Evolutionary conservation across 345 rosid species (phyloP).

Genomic region (Murraya paniculata): DNA sequence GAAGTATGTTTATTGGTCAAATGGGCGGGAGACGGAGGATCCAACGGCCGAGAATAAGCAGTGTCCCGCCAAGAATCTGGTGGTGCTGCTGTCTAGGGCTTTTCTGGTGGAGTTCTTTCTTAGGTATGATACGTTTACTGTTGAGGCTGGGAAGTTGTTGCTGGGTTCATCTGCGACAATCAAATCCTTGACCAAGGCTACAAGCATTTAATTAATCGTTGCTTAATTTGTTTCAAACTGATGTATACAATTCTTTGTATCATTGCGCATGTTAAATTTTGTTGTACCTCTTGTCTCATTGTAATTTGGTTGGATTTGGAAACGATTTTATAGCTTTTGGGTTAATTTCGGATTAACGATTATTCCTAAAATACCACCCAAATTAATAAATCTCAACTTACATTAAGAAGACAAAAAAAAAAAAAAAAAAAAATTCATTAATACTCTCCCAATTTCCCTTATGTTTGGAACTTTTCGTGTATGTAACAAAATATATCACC

Average conservation of each 20-base stretch:
- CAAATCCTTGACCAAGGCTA: slow-evolving; percentile 39
- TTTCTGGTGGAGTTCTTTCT: slow-evolving; percentile 48
- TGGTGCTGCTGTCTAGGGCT: slow-evolving; percentile 35
- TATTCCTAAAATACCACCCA: too few species aligned
- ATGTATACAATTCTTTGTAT: neutral
- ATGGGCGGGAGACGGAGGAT: slow-evolving; percentile 38
- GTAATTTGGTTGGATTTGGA: neutral
- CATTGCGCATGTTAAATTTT: neutral
- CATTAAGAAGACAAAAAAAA: too few species aligned
- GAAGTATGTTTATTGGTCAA: slow-evolving; percentile 57
- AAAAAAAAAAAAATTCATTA: too few species aligned
- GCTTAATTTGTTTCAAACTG: neutral
- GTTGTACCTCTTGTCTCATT: neutral
- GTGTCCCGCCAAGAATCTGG: slow-evolving; percentile 51
- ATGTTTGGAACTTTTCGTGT: too few species aligned
- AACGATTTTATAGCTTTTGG: too few species aligned
- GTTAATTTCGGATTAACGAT: too few species aligned
- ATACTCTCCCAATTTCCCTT: too few species aligned
- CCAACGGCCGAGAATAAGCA: slow-evolving; percentile 48
- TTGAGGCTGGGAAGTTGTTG: slow-evolving; percentile 13
- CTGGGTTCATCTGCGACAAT: slow-evolving; percentile 31
- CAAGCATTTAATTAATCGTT: neutral
- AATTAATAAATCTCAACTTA: too few species aligned
- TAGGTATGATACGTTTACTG: slow-evolving; percentile 45
- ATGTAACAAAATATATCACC: too few species aligned